Conservation (phyloP, 2,329 filamentous ascomycete genomes). For the Hansfordia pulvinata region DNA sequence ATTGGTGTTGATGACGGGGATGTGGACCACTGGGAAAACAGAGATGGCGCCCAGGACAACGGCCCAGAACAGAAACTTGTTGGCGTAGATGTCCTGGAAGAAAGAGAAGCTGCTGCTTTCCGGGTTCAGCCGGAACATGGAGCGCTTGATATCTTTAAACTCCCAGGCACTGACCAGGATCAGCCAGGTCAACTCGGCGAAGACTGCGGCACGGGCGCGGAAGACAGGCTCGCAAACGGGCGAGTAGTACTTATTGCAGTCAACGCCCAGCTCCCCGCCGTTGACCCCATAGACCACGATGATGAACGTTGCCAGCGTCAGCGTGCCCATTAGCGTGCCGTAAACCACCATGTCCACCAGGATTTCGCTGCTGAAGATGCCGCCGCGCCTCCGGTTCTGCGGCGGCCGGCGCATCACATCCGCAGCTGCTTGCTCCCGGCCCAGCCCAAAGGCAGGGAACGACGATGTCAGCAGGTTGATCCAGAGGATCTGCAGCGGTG, state of each 20-base stretch:
- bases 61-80: slow-evolving; percentile 58
- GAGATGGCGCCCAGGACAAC: slow-evolving; percentile 46
- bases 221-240: slow-evolving; percentile 47
- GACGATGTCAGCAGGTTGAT: slow-evolving; percentile 89
- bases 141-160: slow-evolving; percentile 59
- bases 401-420: slow-evolving; percentile 74
- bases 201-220: slow-evolving; percentile 58
- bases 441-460: slow-evolving; percentile 77
- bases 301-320: slow-evolving; percentile 52
- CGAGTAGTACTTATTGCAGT: slow-evolving; percentile 45
- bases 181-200: slow-evolving; percentile 60
- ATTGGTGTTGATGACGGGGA: slow-evolving; percentile 53
- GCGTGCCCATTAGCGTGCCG: slow-evolving; percentile 61
- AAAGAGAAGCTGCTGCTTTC: slow-evolving; percentile 37
- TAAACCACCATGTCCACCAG: slow-evolving; percentile 71
- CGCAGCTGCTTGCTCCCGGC: slow-evolving; percentile 60
- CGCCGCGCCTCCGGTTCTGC: slow-evolving; percentile 52
- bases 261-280: slow-evolving; percentile 37
- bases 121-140: slow-evolving; percentile 54
- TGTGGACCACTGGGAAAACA: slow-evolving; percentile 58
- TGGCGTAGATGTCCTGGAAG: slow-evolving; percentile 52
- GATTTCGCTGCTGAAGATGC: slow-evolving; percentile 68
- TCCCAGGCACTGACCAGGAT: slow-evolving; percentile 68
- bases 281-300: slow-evolving; percentile 48
- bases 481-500: slow-evolving; percentile 81